Base-by-base conservation (phyloP, 129 eudicot genomes). In the Artemisia annua region DNA sequence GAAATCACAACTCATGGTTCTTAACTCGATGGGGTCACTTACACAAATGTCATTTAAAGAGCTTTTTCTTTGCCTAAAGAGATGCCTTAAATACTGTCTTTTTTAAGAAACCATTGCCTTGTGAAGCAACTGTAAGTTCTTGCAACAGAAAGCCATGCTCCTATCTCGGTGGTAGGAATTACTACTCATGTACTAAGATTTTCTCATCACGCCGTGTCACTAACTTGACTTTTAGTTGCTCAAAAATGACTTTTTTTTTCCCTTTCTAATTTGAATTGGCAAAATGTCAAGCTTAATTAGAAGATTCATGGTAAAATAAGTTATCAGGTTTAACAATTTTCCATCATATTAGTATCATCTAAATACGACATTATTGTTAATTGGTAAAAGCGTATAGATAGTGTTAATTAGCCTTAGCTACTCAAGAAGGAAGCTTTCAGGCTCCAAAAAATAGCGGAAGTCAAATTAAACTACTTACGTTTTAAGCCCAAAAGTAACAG, bases 71-170 rank as follows among this genome's bases (percentile, higher is more conserved):
- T 13, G 19, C 35, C 19, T 19, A 58, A 24, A 81, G 44, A 24
- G 68, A 69, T 35, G 79, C 78, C 81, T 82, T 67, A 73, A 78
- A 78, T 69, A 69, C 70, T 78, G 81, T 63, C 81, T 85, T 71
- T 62, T 81, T 70, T 73, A 75, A 44, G 76, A 77, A 71, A 72
- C 73, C 73, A 71, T 83, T 85, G 80, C 88, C 90, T 80, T 83
- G 72, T 78, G 48, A 55, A 64, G 67, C 75, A 53, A 61, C 91
- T 83, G 88, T 50, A 72, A 76, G 43, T 76, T 70, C 26, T 82
- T 79, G 81, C 79, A 85, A 69, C 77, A 63, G 48, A 66, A 51
- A 85, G 67, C 79, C 80, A 81, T 82, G 75, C 68, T 72, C 61
- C 65, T 24, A 71, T 81, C 75, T 77, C 70, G 71, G 70, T 75